phyloP scores from a whole-genome alignment of 352 stramenopile genomes.

The Pythium monospermum region DNA sequence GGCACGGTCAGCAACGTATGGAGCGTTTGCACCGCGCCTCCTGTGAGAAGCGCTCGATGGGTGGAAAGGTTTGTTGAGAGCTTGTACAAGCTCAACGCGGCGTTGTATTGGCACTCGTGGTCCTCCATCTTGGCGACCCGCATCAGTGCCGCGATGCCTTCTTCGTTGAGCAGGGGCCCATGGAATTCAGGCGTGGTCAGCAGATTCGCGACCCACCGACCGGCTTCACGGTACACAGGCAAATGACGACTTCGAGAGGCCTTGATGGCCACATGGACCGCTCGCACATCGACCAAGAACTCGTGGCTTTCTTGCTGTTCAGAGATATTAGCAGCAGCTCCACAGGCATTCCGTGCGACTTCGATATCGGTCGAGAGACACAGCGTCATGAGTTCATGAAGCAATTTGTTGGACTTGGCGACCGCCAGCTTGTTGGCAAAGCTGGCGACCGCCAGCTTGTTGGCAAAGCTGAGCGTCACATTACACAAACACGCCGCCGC shows the following conservation, averaged over 20 bases:
- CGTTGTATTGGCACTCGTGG: slow-evolving; percentile 90
- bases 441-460: slow-evolving; percentile 71
- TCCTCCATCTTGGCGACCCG: slow-evolving; percentile 87
- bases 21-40: slow-evolving; percentile 54
- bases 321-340: slow-evolving; percentile 88
- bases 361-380: slow-evolving; percentile 86
- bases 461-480: slow-evolving; percentile 70
- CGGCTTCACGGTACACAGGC: slow-evolving; percentile 89
- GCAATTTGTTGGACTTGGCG: slow-evolving; percentile 36
- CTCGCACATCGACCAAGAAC: slow-evolving; percentile 78
- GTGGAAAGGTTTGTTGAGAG: slow-evolving; percentile 67
- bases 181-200: slow-evolving; percentile 81
- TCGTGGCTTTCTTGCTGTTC: slow-evolving; percentile 84
- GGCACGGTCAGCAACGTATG: slow-evolving; percentile 69
- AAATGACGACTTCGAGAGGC: slow-evolving; percentile 88
- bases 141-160: slow-evolving; percentile 85
- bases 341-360: slow-evolving; percentile 89
- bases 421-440: slow-evolving; percentile 77
- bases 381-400: slow-evolving; percentile 64
- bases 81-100: slow-evolving; percentile 86
- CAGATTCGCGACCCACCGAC: slow-evolving; percentile 88
- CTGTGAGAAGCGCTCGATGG: slow-evolving; percentile 63
- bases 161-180: slow-evolving; percentile 67
- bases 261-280: slow-evolving; percentile 85
- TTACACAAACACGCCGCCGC: slow-evolving; percentile 85